Percentiles rank a stretch among this genome's conserved stretches.
These are phyloP conservation scores for Fragilariopsis cylindrus DNA, from an alignment of 108 stramenopile species.

Conservation along the genomic window DNA sequence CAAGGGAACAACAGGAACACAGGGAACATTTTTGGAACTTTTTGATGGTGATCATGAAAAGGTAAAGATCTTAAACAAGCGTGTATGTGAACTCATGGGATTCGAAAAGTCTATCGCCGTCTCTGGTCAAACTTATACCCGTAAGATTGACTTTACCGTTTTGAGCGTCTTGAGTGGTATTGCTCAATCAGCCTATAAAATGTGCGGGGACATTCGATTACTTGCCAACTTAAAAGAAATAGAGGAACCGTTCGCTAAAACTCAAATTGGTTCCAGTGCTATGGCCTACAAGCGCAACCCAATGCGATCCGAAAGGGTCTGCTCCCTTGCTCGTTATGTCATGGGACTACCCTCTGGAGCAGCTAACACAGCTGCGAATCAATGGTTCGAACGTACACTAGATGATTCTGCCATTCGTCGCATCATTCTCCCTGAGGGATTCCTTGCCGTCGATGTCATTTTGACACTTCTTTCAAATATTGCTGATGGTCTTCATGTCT, in stretches of 20 bases:
- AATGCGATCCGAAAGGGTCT: constrained; percentile 95
- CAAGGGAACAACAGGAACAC: constrained; percentile 99
- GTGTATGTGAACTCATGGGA: constrained; percentile 94
- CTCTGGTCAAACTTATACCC: constrained; percentile 98
- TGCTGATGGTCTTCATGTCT: constrained; percentile 96
- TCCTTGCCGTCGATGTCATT: constrained; percentile 94
- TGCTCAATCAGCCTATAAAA: constrained; percentile 96
- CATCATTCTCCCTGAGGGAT: constrained; percentile 96
- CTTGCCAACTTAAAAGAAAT: constrained; percentile 98
- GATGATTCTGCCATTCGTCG: constrained; percentile 98
- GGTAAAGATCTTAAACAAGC: constrained; percentile 83
- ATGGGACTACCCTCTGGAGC: constrained; percentile 91
- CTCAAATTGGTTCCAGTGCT: constrained; percentile 95
- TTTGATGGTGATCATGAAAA: constrained; percentile 99
- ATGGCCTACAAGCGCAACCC: constrained; percentile 99
- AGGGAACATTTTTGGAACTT: constrained; percentile 96
- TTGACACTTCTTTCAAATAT: constrained; percentile 92
- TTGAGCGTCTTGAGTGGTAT: constrained; percentile 91
- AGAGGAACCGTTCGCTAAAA: constrained; percentile 92
- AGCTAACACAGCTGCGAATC: constrained; percentile 94
- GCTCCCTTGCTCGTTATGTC: constrained; percentile 93
- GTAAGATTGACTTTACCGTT: constrained; percentile 94
- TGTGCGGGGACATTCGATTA: constrained; percentile 98
- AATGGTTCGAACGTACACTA: constrained; percentile 99
- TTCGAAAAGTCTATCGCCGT: constrained; percentile 91